phyloP scores from a whole-genome alignment of 202 grass and related monocot genomes.

The Bolboschoenoplectus hybrid region DNA sequence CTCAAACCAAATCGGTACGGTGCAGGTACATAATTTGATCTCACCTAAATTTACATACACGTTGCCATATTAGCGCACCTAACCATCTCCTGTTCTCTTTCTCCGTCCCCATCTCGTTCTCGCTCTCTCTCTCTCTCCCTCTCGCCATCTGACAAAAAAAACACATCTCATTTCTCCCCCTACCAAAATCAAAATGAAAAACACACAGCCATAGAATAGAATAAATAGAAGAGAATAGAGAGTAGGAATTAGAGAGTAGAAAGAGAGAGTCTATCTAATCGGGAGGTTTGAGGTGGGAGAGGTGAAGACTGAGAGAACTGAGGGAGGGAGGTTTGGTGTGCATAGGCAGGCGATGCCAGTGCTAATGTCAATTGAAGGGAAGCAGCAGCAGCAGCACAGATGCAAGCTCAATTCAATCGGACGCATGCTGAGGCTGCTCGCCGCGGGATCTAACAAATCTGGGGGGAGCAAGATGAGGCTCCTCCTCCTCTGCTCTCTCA shows the following conservation, averaged over 20 bases:
- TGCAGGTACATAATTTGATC: background rate
- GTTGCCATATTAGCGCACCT: background rate
- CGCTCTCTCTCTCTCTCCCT: background rate
- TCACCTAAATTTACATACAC: conserved; percentile 8
- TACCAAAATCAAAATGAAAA: too few species aligned
- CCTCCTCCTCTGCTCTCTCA: conserved; percentile 38
- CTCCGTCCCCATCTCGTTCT: background rate
- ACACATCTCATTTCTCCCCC: too few species aligned
- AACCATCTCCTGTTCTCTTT: background rate
- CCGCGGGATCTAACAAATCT: conserved; percentile 26
- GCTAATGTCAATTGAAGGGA: conserved; percentile 32
- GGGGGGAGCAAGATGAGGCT: conserved; percentile 38
- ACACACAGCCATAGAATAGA: background rate
- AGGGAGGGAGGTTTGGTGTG: background rate
- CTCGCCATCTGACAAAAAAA: background rate
- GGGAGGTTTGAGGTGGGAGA: too few species aligned
- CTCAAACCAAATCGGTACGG: too few species aligned
- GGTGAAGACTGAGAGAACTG: background rate
- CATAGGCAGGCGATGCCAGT: background rate
- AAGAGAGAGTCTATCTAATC: too few species aligned
- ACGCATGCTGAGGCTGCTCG: conserved; percentile 19
- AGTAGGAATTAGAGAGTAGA: too few species aligned
- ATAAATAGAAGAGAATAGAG: background rate
- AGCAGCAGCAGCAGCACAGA: conserved; percentile 31
- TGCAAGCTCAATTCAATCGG: conserved; percentile 37